Evolutionary conservation across 179 eudicot species (phyloP), one percentile per base, ranked within the genome.

Genomic region (Sideroxylon spinosum): DNA sequence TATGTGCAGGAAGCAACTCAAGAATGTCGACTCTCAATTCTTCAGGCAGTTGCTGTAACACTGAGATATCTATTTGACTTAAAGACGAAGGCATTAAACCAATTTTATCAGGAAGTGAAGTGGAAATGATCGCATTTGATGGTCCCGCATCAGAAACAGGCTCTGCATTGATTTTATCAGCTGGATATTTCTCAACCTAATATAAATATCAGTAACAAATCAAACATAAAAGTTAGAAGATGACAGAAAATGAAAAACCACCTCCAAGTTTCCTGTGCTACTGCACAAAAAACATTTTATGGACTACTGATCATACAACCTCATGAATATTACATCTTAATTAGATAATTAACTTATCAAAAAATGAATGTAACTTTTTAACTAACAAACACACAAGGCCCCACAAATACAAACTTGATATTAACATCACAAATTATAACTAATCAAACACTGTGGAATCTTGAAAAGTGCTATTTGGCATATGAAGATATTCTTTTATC

Each of bases 31-130:
- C 85, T 83, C 88, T 92, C 83, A 95, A 73, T 75, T 93, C 97
- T 81, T 94, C 88, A 46, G 99, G 98, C 78, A 95, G 85, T 79
- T 94, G 86, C 73, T 89, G 89, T 71, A 95, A 83, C 79, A 94
- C 89, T 55, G 94, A 87, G 66, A 73, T 55, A 86, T 95, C 99
- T 79, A 94, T 86, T 89, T 95, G 98, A 83, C 98, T 95, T 71
- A 91, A 81, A 85, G 99, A 95, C 60, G 88, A 85, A 66, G 99
- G 98, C 98, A 95, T 93, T n/a, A 93, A 29, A 68, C 80, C 84
- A 59, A 55, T 74, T 61, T 67, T 61, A 59, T 48, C 78, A 65
- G 87, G 74, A 62, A 78, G 76, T 46, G 83, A 59, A 70, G 74
- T 68, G 72, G 85, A 62, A 64, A 61, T 76, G 68, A 28, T 66